Percentiles rank a stretch among this genome's conserved stretches.
phyloP scores from a whole-genome alignment of 1,284 basidiomycete genomes.

The Pseudozyma flocculosa region DNA sequence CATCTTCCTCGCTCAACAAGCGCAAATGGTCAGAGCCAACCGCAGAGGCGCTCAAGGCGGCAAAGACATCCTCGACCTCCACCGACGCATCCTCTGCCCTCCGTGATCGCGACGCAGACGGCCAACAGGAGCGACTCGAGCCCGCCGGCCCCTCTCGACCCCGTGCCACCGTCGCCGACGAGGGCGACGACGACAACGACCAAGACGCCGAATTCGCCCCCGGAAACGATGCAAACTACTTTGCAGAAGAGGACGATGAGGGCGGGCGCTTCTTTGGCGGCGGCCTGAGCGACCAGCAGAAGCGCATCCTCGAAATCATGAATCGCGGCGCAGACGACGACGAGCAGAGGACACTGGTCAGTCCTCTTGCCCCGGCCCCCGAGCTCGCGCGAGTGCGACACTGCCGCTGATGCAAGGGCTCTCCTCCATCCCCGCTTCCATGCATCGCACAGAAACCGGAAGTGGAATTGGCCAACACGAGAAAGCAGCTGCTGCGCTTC shows the following conservation, averaged over 20 bases:
- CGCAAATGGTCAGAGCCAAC: constrained; percentile 46
- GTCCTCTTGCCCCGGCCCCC: too few species aligned
- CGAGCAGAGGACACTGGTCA: constrained; percentile 4
- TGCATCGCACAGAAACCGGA: constrained; percentile 4
- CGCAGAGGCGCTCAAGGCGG: constrained; percentile 12
- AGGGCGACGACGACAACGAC: constrained; percentile 15
- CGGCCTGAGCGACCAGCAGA: constrained; percentile 50
- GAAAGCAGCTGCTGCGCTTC: constrained; percentile 75
- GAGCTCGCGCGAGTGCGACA: too few species aligned
- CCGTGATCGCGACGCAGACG: not conserved
- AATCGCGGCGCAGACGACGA: constrained; percentile 12
- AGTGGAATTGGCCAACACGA: constrained; percentile 63
- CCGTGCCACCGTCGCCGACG: constrained; percentile 13
- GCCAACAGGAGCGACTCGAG: not conserved
- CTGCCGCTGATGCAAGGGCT: too few species aligned
- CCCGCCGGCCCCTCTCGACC: not conserved
- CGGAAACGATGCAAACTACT: constrained; percentile 16
- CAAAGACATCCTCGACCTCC: constrained; percentile 9
- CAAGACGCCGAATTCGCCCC: constrained; percentile 12
- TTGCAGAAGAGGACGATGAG: constrained; percentile 53
- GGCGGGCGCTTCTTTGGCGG: constrained; percentile 54
- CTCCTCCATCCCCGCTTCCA: too few species aligned
- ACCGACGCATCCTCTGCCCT: not conserved
- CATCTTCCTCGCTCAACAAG: constrained; percentile 45
- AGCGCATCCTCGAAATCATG: constrained; percentile 53